A percentile compares a stretch with the other conserved stretches of the same genome.
Conservation (phyloP, 164 flowering plant species). For the Platanus orientalis region DNA sequence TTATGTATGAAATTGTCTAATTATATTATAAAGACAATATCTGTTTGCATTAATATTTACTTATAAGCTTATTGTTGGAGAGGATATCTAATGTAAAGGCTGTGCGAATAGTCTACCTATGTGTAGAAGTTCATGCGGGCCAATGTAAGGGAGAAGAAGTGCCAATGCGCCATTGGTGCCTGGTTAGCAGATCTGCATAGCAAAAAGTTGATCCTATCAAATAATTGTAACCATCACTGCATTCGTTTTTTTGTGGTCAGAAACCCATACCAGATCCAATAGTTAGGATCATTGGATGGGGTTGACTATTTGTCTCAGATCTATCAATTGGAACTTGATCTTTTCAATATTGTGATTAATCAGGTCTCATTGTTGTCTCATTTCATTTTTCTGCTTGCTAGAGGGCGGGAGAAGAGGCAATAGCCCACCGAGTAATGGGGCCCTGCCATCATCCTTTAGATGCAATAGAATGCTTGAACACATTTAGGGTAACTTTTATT, state of each 20-base stretch:
- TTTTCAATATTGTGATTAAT: background rate
- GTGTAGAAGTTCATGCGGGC: background rate
- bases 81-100: background rate
- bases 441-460: constrained; percentile 57
- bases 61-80: background rate
- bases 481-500: constrained; percentile 39
- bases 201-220: background rate
- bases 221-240: background rate
- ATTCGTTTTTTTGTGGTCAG: background rate
- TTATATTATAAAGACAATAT: background rate
- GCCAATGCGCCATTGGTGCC: too few relatives aligned
- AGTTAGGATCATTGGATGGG: background rate
- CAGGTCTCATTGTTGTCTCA: background rate
- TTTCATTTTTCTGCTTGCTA: constrained; percentile 18
- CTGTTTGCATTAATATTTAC: background rate
- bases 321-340: background rate
- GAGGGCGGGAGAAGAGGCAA: constrained; percentile 56
- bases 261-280: background rate
- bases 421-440: constrained; percentile 60
- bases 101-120: background rate
- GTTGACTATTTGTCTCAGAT: background rate
- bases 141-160: background rate
- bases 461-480: constrained; percentile 47
- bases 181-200: too few relatives aligned
- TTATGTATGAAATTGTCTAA: background rate